These are phyloP conservation scores for Barnettozyma botsteinii DNA, from an alignment of 805 yeast species.

Conservation along the genomic window DNA sequence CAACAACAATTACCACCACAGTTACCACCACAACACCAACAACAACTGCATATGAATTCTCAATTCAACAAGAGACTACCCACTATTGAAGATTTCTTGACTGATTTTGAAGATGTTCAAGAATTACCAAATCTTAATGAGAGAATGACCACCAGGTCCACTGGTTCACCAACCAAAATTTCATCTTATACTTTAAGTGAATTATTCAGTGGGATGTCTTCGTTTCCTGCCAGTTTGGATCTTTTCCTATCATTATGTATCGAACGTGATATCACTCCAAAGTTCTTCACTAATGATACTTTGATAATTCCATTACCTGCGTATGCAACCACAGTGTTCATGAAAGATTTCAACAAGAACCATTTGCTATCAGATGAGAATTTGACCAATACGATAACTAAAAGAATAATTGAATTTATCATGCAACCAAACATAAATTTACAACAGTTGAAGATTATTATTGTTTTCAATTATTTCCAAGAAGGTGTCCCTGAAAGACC, in stretches of 20 bases:
- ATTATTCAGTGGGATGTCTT: conserved; percentile 15
- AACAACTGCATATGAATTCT: background rate
- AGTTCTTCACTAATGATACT: conserved; percentile 18
- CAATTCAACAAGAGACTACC: conserved; percentile 12
- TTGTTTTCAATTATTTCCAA: conserved; percentile 19
- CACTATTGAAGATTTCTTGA: conserved; percentile 19
- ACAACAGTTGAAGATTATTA: conserved; percentile 15
- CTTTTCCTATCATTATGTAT: conserved; percentile 17
- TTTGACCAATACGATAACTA: conserved; percentile 12
- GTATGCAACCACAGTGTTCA: conserved; percentile 18
- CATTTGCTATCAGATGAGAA: conserved; percentile 17
- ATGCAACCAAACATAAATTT: conserved; percentile 14
- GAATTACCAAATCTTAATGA: conserved; percentile 15
- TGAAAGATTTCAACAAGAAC: conserved; percentile 20
- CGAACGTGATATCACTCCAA: conserved; percentile 12
- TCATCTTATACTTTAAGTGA: conserved; percentile 15
- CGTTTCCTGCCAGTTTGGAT: conserved; percentile 21
- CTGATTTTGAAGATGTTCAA: conserved; percentile 21
- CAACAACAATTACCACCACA: too few species aligned
- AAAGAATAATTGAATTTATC: conserved; percentile 18
- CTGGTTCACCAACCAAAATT: conserved; percentile 15
- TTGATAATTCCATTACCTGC: conserved; percentile 22
- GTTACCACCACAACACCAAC: too few species aligned
- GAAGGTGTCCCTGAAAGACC: conserved; percentile 23
- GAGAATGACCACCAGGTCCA: conserved; percentile 13